Evolutionary conservation across 2,329 filamentous ascomycete genomes (phyloP).

Genomic region (Colletotrichum costaricense): DNA sequence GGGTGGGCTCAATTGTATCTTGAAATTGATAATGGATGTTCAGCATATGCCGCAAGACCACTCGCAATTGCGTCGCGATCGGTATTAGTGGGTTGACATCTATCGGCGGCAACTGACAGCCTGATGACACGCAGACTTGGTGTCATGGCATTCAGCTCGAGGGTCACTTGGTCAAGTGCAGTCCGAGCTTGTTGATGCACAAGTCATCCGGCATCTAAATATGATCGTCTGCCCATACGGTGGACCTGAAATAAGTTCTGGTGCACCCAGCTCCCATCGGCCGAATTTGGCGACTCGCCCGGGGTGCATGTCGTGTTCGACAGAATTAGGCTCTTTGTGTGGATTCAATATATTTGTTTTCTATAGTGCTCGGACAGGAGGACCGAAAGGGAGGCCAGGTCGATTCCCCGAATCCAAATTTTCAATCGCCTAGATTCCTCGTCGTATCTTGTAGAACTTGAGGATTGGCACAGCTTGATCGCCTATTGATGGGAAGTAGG

Average conservation of each 20-base stretch:
- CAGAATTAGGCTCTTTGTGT: neutral
- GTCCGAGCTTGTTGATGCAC: neutral
- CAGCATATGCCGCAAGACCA: too few species aligned
- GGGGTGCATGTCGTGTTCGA: neutral
- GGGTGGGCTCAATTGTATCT: too few species aligned
- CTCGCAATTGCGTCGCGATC: too few species aligned
- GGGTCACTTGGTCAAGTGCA: neutral
- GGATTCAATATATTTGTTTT: neutral
- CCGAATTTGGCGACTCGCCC: neutral
- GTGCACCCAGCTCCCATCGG: neutral
- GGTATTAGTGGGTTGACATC: too few species aligned
- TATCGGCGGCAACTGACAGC: too few species aligned
- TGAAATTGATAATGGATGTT: too few species aligned
- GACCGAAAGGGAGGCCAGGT: neutral
- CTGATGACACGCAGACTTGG: too few species aligned
- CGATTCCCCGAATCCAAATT: neutral
- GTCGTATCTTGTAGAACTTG: neutral
- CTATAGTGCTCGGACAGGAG: neutral
- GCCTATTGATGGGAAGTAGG: neutral
- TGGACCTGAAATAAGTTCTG: neutral
- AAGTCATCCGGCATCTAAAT: neutral
- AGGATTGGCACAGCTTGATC: neutral
- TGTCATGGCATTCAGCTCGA: too few species aligned
- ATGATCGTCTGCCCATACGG: too few species aligned
- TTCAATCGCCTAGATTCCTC: neutral